phyloP scores from a whole-genome alignment of 2,329 filamentous ascomycete species.

The Hymenoscyphus scutula region DNA sequence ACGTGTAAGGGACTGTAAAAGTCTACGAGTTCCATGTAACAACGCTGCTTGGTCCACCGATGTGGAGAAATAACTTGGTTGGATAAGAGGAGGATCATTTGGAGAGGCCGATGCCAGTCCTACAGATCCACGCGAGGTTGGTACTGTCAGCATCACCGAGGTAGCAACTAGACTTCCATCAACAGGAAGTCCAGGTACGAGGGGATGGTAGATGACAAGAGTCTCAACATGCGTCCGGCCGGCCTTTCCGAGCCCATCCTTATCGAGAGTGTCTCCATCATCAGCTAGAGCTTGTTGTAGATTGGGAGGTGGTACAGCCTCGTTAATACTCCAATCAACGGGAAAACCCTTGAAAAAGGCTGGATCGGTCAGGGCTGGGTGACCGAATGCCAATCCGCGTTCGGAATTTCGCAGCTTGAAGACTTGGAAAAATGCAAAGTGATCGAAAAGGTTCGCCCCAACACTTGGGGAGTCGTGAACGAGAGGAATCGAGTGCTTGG shows the following conservation, averaged over 20 bases:
- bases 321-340: slow-evolving; percentile 13
- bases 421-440: slow-evolving; percentile 33
- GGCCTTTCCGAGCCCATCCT: not conserved
- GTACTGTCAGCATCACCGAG: slow-evolving; percentile 7
- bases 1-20: not conserved
- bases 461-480: slow-evolving; percentile 58
- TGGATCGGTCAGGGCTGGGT: slow-evolving; percentile 38
- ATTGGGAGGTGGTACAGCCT: not conserved
- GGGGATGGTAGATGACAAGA: slow-evolving; percentile 2
- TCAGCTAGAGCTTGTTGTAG: slow-evolving; percentile 12
- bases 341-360: slow-evolving; percentile 11
- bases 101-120: slow-evolving; percentile 59
- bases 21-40: not conserved
- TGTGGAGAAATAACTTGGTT: slow-evolving; percentile 54
- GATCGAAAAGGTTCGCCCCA: slow-evolving; percentile 57
- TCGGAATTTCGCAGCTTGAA: slow-evolving; percentile 17
- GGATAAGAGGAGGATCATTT: slow-evolving; percentile 59
- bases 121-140: slow-evolving; percentile 49
- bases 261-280: slow-evolving; percentile 3
- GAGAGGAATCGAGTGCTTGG: slow-evolving; percentile 45
- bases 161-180: slow-evolving; percentile 15
- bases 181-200: slow-evolving; percentile 7
- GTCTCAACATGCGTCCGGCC: not conserved
- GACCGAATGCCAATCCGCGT: slow-evolving; percentile 12
- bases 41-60: slow-evolving; percentile 11